phyloP scores from a whole-genome alignment of 768 basidiomycete genomes.

The Suillus brevipes region DNA sequence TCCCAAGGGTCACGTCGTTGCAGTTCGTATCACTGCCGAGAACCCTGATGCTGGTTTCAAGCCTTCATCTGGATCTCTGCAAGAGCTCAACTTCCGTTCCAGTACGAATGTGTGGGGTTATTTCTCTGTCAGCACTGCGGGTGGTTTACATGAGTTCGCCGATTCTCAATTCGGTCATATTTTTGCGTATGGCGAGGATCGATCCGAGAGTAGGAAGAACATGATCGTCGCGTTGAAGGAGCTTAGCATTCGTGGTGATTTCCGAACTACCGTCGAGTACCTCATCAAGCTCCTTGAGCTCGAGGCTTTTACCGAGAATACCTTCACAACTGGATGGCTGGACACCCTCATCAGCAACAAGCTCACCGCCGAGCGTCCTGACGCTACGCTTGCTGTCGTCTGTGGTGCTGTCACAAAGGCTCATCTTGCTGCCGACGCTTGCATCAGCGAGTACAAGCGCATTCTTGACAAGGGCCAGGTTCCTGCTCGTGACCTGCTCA shows the following conservation, averaged over 20 bases:
- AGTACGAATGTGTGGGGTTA: conserved; percentile 99
- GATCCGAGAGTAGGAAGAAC: conserved; percentile 93
- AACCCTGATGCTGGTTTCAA: conserved; percentile 99
- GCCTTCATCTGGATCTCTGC: conserved; percentile 93
- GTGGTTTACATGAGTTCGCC: conserved; percentile 97
- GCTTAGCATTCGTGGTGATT: conserved; percentile 97
- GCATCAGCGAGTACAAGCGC: conserved; percentile 91
- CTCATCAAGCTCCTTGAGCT: conserved; percentile 96
- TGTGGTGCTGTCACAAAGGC: conserved; percentile 97
- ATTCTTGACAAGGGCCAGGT: conserved; percentile 98
- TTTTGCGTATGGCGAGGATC: conserved; percentile 97
- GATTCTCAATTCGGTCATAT: conserved; percentile 99
- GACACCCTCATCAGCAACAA: conserved; percentile 96
- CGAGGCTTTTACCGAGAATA: conserved; percentile 95
- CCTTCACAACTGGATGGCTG: conserved; percentile 98
- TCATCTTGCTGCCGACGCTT: conserved; percentile 84
- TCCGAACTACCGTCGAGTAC: conserved; percentile 98
- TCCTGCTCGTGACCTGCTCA: conserved; percentile 89
- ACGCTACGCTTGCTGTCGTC: conserved; percentile 88
- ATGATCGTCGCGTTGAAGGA: conserved; percentile 99
- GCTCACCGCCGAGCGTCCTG: conserved; percentile 96
- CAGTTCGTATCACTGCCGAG: conserved; percentile 98
- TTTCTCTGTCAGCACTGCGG: conserved; percentile 94
- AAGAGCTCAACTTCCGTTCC: conserved; percentile 99
- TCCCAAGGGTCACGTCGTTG: conserved; percentile 98